These are phyloP conservation scores for Aspergillus luchuensis DNA, from an alignment of 2,329 filamentous ascomycete genomes.

Conservation along the genomic window DNA sequence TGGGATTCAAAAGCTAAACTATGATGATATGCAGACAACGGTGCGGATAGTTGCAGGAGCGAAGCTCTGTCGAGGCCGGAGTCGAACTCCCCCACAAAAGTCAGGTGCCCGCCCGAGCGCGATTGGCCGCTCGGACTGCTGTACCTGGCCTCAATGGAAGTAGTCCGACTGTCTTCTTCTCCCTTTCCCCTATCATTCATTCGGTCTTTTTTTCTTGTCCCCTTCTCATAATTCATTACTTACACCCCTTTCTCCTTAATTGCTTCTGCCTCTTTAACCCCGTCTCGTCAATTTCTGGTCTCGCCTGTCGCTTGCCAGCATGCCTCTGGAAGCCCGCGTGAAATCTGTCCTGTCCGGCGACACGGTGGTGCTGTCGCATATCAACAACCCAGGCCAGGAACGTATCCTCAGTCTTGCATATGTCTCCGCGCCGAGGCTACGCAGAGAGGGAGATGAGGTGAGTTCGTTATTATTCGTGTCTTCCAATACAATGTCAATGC, in stretches of 20 bases:
- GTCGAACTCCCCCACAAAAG: slow-evolving; percentile 23
- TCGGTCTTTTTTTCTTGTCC: slow-evolving; percentile 4
- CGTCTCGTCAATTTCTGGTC: slow-evolving; percentile 7
- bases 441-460: slow-evolving; percentile 84
- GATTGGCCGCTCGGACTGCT: slow-evolving; percentile 6
- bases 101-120: slow-evolving; percentile 32
- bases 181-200: slow-evolving; percentile 10
- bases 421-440: slow-evolving; percentile 83
- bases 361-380: slow-evolving; percentile 79
- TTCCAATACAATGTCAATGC: not conserved
- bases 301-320: slow-evolving; percentile 27
- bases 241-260: slow-evolving; percentile 12
- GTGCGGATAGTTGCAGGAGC: not conserved
- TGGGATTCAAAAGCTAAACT: not conserved
- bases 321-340: slow-evolving; percentile 66
- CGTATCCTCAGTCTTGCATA: slow-evolving; percentile 88
- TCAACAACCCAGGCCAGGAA: slow-evolving; percentile 79
- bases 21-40: not conserved
- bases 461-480: slow-evolving; percentile 22
- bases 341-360: slow-evolving; percentile 95
- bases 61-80: slow-evolving; percentile 1
- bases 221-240: slow-evolving; percentile 15
- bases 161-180: slow-evolving; percentile 27
- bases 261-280: slow-evolving; percentile 12
- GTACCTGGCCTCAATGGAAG: slow-evolving; percentile 19